phyloP scores from a whole-genome alignment of 805 yeast genomes.

The Yamadazyma nakazawae region DNA sequence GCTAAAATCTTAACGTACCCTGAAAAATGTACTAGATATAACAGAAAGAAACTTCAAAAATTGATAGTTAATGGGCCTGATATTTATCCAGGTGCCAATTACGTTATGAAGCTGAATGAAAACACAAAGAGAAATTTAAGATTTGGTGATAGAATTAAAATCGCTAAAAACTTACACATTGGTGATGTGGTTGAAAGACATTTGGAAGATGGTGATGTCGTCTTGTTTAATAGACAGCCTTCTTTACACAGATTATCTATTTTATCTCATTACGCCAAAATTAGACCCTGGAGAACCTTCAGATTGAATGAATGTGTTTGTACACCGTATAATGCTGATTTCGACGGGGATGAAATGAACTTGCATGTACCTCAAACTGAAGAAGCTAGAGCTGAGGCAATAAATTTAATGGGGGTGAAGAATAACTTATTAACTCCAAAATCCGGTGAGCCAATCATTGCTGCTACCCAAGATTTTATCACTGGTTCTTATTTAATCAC shows the following conservation, averaged over 20 bases:
- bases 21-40: constrained; percentile 88
- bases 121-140: constrained; percentile 82
- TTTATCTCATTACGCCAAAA: constrained; percentile 91
- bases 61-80: constrained; percentile 83
- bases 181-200: constrained; percentile 98
- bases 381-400: constrained; percentile 99
- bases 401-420: constrained; percentile 96
- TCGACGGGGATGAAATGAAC: constrained; percentile 99
- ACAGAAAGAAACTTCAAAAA: constrained; percentile 69
- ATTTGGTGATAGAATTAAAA: constrained; percentile 77
- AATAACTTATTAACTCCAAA: constrained; percentile 92
- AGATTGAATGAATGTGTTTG: constrained; percentile 97
- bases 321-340: constrained; percentile 98
- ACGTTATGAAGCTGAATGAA: constrained; percentile 78
- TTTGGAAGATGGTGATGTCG: constrained; percentile 95
- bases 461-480: constrained; percentile 98
- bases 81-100: constrained; percentile 95
- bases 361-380: constrained; percentile 98
- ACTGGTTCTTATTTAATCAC: constrained; percentile 93
- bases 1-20: constrained; percentile 96
- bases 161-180: constrained; percentile 71
- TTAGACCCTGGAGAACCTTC: constrained; percentile 97
- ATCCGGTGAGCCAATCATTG: constrained; percentile 98
- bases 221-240: constrained; percentile 95
- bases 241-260: constrained; percentile 93